Conservation (phyloP, 2,329 filamentous ascomycete species). For the Tolypocladium guangdongense region DNA sequence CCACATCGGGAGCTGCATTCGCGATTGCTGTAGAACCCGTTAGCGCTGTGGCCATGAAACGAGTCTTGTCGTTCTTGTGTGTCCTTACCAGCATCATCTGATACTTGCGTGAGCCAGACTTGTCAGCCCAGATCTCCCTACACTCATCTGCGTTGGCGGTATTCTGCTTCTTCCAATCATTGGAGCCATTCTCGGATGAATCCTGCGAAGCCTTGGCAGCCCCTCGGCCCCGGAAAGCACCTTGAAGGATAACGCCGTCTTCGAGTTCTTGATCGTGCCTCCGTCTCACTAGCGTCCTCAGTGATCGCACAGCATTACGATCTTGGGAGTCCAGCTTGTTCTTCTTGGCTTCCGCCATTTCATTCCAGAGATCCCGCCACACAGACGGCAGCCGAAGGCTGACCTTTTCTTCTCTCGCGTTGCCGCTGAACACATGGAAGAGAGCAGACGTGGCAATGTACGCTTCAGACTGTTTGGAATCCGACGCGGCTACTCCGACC, state of each 20-base stretch:
- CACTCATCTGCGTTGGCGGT: slow-evolving; percentile 35
- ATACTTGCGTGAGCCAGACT: slow-evolving; percentile 48
- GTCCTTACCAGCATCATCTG: slow-evolving; percentile 62
- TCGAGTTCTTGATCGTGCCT: slow-evolving; percentile 59
- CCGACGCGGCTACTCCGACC: slow-evolving; percentile 61
- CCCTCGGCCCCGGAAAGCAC: slow-evolving; percentile 58
- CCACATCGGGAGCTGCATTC: slow-evolving; percentile 84
- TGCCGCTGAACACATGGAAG: slow-evolving; percentile 70
- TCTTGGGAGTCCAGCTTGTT: slow-evolving; percentile 59
- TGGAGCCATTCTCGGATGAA: slow-evolving; percentile 32
- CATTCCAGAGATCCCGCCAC: slow-evolving; percentile 80
- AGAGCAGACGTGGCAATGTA: slow-evolving; percentile 74
- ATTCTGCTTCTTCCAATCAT: slow-evolving; percentile 31
- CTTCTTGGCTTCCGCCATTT: slow-evolving; percentile 63
- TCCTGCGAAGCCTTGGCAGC: slow-evolving; percentile 35
- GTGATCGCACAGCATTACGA: slow-evolving; percentile 52
- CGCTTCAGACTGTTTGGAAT: slow-evolving; percentile 71
- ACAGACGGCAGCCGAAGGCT: slow-evolving; percentile 64
- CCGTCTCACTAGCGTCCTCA: slow-evolving; percentile 60
- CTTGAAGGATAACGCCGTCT: slow-evolving; percentile 65
- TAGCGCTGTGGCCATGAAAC: background rate
- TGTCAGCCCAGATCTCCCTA: slow-evolving; percentile 48
- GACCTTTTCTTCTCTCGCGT: slow-evolving; percentile 75
- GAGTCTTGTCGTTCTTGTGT: background rate
- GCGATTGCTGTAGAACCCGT: slow-evolving; percentile 32